phyloP scores from a whole-genome alignment of 2,329 filamentous ascomycete species.

The Albophoma yamanashiensis region DNA sequence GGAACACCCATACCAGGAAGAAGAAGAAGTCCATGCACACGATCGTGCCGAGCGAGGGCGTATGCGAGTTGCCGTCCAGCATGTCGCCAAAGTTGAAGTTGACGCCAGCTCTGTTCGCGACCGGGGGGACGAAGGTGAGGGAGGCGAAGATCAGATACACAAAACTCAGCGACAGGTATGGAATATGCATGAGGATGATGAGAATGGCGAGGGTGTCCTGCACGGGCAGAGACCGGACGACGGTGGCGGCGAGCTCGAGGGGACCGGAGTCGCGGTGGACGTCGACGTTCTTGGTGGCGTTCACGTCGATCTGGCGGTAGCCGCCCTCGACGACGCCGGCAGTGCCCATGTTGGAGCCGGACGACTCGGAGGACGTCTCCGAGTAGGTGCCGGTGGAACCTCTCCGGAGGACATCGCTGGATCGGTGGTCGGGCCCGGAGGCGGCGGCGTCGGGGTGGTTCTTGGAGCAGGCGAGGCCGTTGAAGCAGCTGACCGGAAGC shows the following conservation, averaged over 20 bases:
- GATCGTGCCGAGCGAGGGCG: constrained; percentile 76
- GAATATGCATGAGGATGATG: constrained; percentile 88
- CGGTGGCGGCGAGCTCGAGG: constrained; percentile 70
- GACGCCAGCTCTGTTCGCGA: constrained; percentile 65
- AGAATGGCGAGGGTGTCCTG: constrained; percentile 94
- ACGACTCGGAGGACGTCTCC: constrained; percentile 44
- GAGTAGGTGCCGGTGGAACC: constrained; percentile 41
- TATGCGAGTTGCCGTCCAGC: constrained; percentile 77
- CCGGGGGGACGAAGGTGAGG: constrained; percentile 81
- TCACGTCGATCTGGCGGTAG: constrained; percentile 60
- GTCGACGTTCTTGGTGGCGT: constrained; percentile 55
- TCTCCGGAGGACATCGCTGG: constrained; percentile 31
- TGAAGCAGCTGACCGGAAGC: constrained; percentile 13
- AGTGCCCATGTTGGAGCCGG: constrained; percentile 26
- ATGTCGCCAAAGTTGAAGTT: constrained; percentile 83
- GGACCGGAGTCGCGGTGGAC: constrained; percentile 63
- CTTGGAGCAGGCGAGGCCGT: constrained; percentile 22
- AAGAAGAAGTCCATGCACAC: constrained; percentile 76
- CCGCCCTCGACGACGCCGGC: constrained; percentile 31
- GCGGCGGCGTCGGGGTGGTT: constrained; percentile 8
- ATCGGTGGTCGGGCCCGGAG: constrained; percentile 24
- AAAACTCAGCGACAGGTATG: constrained; percentile 75
- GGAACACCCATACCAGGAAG: constrained; percentile 74
- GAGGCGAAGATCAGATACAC: constrained; percentile 90
- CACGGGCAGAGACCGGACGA: constrained; percentile 80